These are phyloP conservation scores for Clavulina sp. DNA, from an alignment of 768 basidiomycete species.

Conservation along the genomic window DNA sequence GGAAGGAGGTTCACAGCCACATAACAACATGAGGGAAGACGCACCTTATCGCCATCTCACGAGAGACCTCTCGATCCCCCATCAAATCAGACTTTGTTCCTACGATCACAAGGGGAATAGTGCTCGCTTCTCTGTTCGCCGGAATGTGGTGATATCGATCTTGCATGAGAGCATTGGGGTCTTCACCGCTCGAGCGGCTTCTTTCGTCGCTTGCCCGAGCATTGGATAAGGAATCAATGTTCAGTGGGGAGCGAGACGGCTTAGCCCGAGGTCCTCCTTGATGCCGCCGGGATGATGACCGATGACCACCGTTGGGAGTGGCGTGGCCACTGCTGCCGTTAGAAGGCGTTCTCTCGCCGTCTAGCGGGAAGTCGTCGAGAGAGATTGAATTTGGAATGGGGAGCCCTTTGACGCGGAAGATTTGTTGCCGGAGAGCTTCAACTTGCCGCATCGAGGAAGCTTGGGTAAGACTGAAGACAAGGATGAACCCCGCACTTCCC, in stretches of 20 bases:
- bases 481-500: slow-evolving; percentile 51
- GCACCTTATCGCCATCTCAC: slow-evolving; percentile 11
- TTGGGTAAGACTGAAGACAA: slow-evolving; percentile 72
- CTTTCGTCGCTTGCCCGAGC: neutral
- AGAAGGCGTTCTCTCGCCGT: neutral
- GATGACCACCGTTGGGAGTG: neutral
- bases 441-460: slow-evolving; percentile 68
- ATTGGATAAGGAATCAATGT: neutral
- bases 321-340: slow-evolving; percentile 32
- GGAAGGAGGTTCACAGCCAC: too few relatives aligned
- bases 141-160: too few relatives aligned
- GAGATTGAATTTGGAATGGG: neutral
- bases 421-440: slow-evolving; percentile 63
- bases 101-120: slow-evolving; percentile 66
- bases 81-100: slow-evolving; percentile 73
- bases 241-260: slow-evolving; percentile 18
- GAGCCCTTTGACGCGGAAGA: slow-evolving; percentile 54
- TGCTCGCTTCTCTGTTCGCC: slow-evolving; percentile 5
- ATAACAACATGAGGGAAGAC: neutral
- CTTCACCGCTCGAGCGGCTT: too few relatives aligned
- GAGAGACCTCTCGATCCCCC: slow-evolving; percentile 62
- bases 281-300: too few relatives aligned
- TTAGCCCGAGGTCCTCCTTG: too few relatives aligned
- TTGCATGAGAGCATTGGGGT: too few relatives aligned
- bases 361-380: neutral